Evolutionary conservation across 1,284 basidiomycete species (phyloP).

Genomic region (Mycosarcoma maydis): DNA sequence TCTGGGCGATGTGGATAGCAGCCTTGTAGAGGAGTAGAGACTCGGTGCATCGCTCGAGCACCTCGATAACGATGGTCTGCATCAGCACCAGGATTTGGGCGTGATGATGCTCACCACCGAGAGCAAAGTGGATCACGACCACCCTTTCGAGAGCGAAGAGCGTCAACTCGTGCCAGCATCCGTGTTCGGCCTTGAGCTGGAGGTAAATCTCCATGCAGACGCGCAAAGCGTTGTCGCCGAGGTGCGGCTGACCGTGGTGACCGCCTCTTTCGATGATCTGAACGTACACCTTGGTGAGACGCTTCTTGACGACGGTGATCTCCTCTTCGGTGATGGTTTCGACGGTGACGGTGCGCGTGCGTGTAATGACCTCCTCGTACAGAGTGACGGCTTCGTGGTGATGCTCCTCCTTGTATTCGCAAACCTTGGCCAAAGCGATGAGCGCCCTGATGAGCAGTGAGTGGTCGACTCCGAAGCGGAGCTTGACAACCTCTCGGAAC

Average conservation of each 20-base stretch:
- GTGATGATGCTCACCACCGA: slow-evolving; percentile 5
- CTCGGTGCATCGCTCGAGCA: neutral
- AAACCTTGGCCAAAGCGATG: slow-evolving; percentile 5
- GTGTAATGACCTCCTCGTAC: slow-evolving; percentile 10
- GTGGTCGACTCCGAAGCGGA: slow-evolving; percentile 4
- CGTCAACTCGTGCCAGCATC: slow-evolving; percentile 8
- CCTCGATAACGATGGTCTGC: neutral
- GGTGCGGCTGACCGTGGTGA: slow-evolving; percentile 5
- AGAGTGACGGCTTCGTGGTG: slow-evolving; percentile 12
- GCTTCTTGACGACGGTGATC: slow-evolving; percentile 11
- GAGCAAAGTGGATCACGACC: neutral
- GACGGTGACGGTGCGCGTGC: slow-evolving; percentile 2
- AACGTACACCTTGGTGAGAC: slow-evolving; percentile 11
- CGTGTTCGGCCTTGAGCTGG: slow-evolving; percentile 1
- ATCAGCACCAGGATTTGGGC: neutral
- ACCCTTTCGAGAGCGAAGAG: slow-evolving; percentile 1
- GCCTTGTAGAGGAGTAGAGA: neutral
- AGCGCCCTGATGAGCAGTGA: slow-evolving; percentile 3
- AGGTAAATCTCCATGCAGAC: slow-evolving; percentile 9
- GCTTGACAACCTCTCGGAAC: slow-evolving; percentile 1
- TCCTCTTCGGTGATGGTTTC: slow-evolving; percentile 13
- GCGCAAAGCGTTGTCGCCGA: slow-evolving; percentile 4
- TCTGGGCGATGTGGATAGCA: neutral
- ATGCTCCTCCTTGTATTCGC: slow-evolving; percentile 8
- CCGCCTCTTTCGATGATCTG: slow-evolving; percentile 6